Evolutionary conservation across 371 early-diverging fungal species (phyloP), one percentile per base, ranked within the genome.

Genomic region (Cladochytrium tenue): DNA sequence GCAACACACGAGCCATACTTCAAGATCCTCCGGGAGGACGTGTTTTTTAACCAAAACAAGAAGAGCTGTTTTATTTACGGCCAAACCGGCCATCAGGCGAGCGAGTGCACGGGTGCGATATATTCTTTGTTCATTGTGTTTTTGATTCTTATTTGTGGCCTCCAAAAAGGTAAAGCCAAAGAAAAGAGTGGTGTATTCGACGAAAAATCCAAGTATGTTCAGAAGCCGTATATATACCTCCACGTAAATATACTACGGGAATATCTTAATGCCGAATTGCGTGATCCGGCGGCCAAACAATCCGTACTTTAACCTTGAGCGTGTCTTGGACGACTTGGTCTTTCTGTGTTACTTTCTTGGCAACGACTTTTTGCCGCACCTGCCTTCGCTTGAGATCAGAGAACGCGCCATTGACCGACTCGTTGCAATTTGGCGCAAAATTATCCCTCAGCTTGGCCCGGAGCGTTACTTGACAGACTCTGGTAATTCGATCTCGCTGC

Each of bases 281-380:
- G 84, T 53, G 84, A 88, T 26, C 32, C 58, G 23, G 80, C 86
- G 25, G 68, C 84, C 27, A 0, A 88, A 92, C 68, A 76, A 35
- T n/a, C 43, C 43, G 13, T 4, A 75, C 17, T 95, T 89, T 82
- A 88, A 94, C 71, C 74, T 95, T 26, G 95, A 97, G 71, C 87
- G 95, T 31, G 95, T 98, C 0, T 88, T 99, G 64, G 97, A 98
- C 69, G 99, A 99, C 79, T 99, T 96, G 96, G 92, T 99, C 25
- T 96, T 99, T 67, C 75, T 99, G 73, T 96, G 96, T 73, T 99
- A 99, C 85, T 96, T 99, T 82, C 97, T 98, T 30, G 99, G 99
- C 65, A 99, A 99, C 79, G 99, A 99, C 82, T 99, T 99, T 82
- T 80, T 99, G 68, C 99, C 99, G 2, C 97, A 97, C 75, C 75